Conservation (phyloP, 2,329 filamentous ascomycete species). For the Stagonosporopsis vannaccii region DNA sequence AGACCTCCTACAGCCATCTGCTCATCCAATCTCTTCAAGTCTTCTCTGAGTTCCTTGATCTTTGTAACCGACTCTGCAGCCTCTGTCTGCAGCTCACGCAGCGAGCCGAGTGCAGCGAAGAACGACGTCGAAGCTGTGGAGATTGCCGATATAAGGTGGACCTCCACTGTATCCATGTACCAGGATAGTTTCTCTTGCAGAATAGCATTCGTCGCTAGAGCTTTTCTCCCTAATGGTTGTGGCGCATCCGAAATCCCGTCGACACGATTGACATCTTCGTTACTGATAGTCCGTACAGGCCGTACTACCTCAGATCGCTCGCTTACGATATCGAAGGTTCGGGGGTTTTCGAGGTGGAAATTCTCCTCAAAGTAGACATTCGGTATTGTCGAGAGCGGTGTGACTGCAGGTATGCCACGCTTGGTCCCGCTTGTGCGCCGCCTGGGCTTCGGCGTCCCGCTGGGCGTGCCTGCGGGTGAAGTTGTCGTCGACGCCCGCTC, state of each 20-base stretch:
- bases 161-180: conserved; percentile 99
- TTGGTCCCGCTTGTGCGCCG: conserved; percentile 61
- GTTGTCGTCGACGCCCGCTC: conserved; percentile 50
- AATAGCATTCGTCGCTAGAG: conserved; percentile 93
- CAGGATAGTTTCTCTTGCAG: conserved; percentile 97
- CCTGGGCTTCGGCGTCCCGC: conserved; percentile 58
- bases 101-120: conserved; percentile 89
- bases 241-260: conserved; percentile 68
- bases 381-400: conserved; percentile 90
- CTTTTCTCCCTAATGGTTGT: conserved; percentile 70
- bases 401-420: conserved; percentile 73
- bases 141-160: conserved; percentile 95
- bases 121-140: conserved; percentile 95
- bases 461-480: conserved; percentile 52
- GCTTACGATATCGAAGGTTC: conserved; percentile 95
- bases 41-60: conserved; percentile 81
- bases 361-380: conserved; percentile 93
- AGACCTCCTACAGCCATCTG: conserved; percentile 87
- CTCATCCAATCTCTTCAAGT: conserved; percentile 80
- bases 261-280: conserved; percentile 61
- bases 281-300: conserved; percentile 56
- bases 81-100: conserved; percentile 90
- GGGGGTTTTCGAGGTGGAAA: conserved; percentile 93
- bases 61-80: conserved; percentile 88
- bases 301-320: conserved; percentile 96